These are phyloP conservation scores for Fomitopsis betulina DNA, from an alignment of 1,284 basidiomycete genomes.

Conservation along the genomic window DNA sequence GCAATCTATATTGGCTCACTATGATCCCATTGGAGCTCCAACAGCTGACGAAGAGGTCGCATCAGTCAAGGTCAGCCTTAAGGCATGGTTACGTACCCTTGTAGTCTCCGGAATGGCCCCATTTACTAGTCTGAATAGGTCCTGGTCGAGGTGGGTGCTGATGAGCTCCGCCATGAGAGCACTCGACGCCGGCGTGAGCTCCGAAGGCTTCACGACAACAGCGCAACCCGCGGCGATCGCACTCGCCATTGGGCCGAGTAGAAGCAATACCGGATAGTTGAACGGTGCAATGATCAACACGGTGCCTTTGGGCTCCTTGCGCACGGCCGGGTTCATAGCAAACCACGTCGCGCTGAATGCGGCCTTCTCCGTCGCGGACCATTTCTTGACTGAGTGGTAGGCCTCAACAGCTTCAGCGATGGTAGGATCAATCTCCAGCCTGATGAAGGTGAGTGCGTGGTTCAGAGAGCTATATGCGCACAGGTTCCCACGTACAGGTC, in stretches of 20 bases:
- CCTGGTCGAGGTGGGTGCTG: slow-evolving; percentile 78
- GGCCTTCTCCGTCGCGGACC: slow-evolving; percentile 67
- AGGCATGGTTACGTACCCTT: slow-evolving; percentile 36
- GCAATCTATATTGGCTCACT: slow-evolving; percentile 43
- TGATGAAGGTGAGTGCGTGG: background rate
- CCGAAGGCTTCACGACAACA: slow-evolving; percentile 77
- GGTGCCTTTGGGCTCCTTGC: slow-evolving; percentile 77
- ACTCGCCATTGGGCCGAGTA: slow-evolving; percentile 54
- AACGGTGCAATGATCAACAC: slow-evolving; percentile 65
- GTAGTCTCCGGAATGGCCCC: slow-evolving; percentile 76
- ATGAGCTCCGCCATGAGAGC: slow-evolving; percentile 70
- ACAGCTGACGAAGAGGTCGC: slow-evolving; percentile 36
- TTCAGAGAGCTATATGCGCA: background rate
- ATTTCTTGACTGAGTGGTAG: slow-evolving; percentile 66
- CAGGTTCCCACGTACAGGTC: slow-evolving; percentile 44
- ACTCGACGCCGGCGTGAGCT: slow-evolving; percentile 65
- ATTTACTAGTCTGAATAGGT: slow-evolving; percentile 69
- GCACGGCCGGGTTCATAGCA: slow-evolving; percentile 56
- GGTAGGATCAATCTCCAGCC: slow-evolving; percentile 43
- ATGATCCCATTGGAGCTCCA: slow-evolving; percentile 86
- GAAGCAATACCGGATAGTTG: slow-evolving; percentile 51
- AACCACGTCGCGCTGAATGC: slow-evolving; percentile 51
- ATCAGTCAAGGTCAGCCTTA: background rate
- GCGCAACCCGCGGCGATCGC: slow-evolving; percentile 83
- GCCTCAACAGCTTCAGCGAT: slow-evolving; percentile 59